Evolutionary conservation across 352 stramenopile genomes (phyloP), one percentile per base, ranked within the genome.

Genomic region (Globisporangium carolinianum): DNA sequence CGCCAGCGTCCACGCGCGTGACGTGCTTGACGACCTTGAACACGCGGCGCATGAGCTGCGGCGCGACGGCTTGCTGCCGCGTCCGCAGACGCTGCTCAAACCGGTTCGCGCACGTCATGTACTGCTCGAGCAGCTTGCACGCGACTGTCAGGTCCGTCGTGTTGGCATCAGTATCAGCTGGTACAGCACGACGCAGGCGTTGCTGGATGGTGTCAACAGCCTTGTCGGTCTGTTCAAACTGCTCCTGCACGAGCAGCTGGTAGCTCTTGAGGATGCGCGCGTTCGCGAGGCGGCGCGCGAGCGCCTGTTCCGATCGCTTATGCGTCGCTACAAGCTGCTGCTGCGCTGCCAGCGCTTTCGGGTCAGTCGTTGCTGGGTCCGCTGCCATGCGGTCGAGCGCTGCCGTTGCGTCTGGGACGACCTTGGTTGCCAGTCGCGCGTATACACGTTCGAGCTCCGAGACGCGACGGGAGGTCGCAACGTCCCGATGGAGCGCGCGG

Each of bases 61-160:
- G 66, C 15, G 66, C 73, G 35, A 85, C 64, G 36, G 75, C 56
- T 50, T 75, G 71, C 56, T 82, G 75, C 38, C 62, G 68, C n/a
- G 71, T 65, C 39, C 62, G 53, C n/a, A 94, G 66, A 6, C 79
- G 76, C 57, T 63, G 67, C 32, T 80, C 76, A 55, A 80, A 77
- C 11, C 80, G 79, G 57, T 74, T 80, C 7, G 72, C 82, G 11
- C 66, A 71, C 38, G 79, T 86, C 81, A 89, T 86, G 68, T 89
- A 91, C 61, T 94, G 79, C 48, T 79, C 76, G 74, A 91, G 79
- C 41, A 89, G 56, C 51, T 83, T 86, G 7, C 79, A 42, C 0
- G 65, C 64, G 41, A 89, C 66, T 39, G 87, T 78, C 56, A 89
- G 36, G 47, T 91, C 80, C 1, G 63, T 57, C 5, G 61, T 62